Evolutionary conservation across 441 rosid genomes (phyloP).

Genomic region (Croton laevigatus): DNA sequence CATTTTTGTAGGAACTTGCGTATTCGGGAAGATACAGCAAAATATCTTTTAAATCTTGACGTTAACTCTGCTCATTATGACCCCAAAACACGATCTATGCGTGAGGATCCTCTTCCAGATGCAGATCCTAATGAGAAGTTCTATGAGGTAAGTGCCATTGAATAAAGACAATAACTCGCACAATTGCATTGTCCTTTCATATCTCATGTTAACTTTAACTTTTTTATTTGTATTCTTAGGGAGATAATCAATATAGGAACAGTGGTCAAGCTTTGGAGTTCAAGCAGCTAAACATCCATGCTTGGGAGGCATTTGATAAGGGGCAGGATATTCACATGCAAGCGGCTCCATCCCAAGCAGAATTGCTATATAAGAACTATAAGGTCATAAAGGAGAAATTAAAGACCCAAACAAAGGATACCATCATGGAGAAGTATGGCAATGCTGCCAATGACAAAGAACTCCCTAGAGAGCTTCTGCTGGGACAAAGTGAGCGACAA

Average conservation of each 20-base stretch:
- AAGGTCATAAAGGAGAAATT: conserved; percentile 67
- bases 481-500: conserved; percentile 26
- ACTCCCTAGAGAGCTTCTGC: conserved; percentile 29
- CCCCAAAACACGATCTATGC: conserved; percentile 82
- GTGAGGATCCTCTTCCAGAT: conserved; percentile 71
- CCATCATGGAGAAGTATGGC: conserved; percentile 76
- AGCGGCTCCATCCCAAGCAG: conserved; percentile 93
- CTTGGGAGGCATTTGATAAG: conserved; percentile 91
- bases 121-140: conserved; percentile 67
- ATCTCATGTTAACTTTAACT: not conserved
- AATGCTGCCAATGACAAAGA: conserved; percentile 79
- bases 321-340: conserved; percentile 93
- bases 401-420: conserved; percentile 61
- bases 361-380: conserved; percentile 57
- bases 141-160: conserved; percentile 34
- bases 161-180: not conserved
- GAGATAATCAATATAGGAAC: conserved; percentile 74
- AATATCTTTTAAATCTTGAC: conserved; percentile 82
- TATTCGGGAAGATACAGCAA: conserved; percentile 87
- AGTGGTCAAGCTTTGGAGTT: conserved; percentile 93
- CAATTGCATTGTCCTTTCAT: not conserved
- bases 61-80: conserved; percentile 78
- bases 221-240: conserved; percentile 38
- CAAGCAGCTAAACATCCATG: conserved; percentile 70
- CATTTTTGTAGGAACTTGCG: conserved; percentile 58